These are phyloP conservation scores for Gloeophyllum trabeum DNA, from an alignment of 768 basidiomycete genomes.

Conservation along the genomic window DNA sequence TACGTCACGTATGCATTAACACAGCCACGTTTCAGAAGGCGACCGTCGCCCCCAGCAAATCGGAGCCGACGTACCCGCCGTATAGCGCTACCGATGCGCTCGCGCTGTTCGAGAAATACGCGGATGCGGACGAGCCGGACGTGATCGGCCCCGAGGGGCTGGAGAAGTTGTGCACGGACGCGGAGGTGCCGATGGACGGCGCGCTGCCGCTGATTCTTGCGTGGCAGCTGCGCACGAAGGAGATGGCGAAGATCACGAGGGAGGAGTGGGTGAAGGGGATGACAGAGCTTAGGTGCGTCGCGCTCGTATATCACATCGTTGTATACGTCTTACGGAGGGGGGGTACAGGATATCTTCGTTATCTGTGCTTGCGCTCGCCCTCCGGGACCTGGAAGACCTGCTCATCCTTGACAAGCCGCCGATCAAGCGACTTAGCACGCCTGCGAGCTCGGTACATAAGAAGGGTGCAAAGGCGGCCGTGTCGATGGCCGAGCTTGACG, in stretches of 20 bases:
- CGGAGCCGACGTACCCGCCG: constrained; percentile 18
- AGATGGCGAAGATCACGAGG: constrained; percentile 63
- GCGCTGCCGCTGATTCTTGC: constrained; percentile 60
- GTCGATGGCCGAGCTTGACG: constrained; percentile 29
- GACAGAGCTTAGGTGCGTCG: constrained; percentile 29
- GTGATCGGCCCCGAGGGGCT: constrained; percentile 68
- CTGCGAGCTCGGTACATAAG: too few relatives aligned
- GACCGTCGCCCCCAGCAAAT: too few relatives aligned
- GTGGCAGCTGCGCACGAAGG: constrained; percentile 61
- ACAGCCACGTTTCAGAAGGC: too few relatives aligned
- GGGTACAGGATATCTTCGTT: constrained; percentile 36
- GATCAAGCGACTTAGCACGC: too few relatives aligned
- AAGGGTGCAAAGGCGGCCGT: constrained; percentile 16
- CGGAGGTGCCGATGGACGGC: constrained; percentile 64
- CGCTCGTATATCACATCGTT: background rate
- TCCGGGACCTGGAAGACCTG: constrained; percentile 55
- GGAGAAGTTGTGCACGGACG: constrained; percentile 57
- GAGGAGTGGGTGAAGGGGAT: constrained; percentile 63
- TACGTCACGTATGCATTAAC: too few relatives aligned
- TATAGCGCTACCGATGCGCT: constrained; percentile 42
- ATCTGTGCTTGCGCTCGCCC: constrained; percentile 31
- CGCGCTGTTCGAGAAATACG: constrained; percentile 50
- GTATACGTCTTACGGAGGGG: constrained; percentile 4
- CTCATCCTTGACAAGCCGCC: constrained; percentile 37
- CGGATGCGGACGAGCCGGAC: constrained; percentile 35